phyloP scores from a whole-genome alignment of 805 yeast genomes.

The Candida takata region DNA sequence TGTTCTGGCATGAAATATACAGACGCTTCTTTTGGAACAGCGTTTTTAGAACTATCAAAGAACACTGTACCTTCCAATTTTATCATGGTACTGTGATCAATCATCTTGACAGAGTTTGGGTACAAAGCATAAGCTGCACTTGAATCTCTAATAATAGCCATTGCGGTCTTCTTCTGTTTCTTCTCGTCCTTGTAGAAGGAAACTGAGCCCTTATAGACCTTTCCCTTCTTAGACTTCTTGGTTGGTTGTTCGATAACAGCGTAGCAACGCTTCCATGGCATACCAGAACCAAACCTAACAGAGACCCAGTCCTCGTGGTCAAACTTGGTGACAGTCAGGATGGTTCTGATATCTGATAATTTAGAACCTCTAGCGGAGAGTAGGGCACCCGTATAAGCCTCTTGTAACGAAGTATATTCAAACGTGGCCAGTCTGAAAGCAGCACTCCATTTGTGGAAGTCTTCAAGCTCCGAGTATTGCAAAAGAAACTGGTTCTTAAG shows the following conservation, averaged over 20 bases:
- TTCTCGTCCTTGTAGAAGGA: slow-evolving; percentile 79
- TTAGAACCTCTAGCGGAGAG: slow-evolving; percentile 86
- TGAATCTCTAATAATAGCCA: slow-evolving; percentile 74
- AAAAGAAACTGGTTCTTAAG: slow-evolving; percentile 80
- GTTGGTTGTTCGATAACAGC: slow-evolving; percentile 77
- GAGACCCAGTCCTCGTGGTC: slow-evolving; percentile 92
- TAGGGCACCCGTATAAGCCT: slow-evolving; percentile 94
- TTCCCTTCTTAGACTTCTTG: slow-evolving; percentile 37
- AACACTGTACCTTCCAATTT: slow-evolving; percentile 79
- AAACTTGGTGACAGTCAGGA: slow-evolving; percentile 78
- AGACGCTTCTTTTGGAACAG: slow-evolving; percentile 46
- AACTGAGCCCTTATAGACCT: slow-evolving; percentile 28
- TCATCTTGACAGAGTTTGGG: slow-evolving; percentile 75
- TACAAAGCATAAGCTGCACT: slow-evolving; percentile 81
- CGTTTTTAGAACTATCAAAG: slow-evolving; percentile 43
- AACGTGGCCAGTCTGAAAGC: slow-evolving; percentile 75
- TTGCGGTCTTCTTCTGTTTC: slow-evolving; percentile 59
- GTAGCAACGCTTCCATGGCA: slow-evolving; percentile 95
- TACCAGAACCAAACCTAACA: slow-evolving; percentile 92
- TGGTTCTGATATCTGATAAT: slow-evolving; percentile 77
- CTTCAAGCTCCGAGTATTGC: slow-evolving; percentile 62
- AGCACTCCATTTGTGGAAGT: slow-evolving; percentile 70
- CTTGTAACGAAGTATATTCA: slow-evolving; percentile 81
- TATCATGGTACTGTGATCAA: slow-evolving; percentile 82
- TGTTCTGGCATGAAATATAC: slow-evolving; percentile 78